Conservation (phyloP, 768 basidiomycete species). For the Auriscalpium vulgare region DNA sequence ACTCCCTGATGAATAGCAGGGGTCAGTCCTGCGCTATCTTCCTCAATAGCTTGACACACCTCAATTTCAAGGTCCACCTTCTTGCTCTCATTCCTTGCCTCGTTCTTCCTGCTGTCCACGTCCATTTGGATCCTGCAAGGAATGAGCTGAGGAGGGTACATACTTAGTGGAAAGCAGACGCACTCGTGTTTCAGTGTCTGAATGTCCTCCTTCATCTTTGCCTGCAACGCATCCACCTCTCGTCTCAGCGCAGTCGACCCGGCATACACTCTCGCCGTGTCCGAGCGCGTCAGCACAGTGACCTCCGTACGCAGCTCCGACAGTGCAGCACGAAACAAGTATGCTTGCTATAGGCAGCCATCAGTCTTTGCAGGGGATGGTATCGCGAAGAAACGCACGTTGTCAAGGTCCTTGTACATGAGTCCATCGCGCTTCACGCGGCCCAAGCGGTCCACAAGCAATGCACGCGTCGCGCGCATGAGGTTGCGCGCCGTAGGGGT, state of each 20-base stretch:
- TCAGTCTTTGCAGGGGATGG: not conserved
- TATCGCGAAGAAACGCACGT: conserved; percentile 40
- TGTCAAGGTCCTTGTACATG: conserved; percentile 72
- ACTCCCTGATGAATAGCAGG: conserved; percentile 42
- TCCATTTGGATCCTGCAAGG: conserved; percentile 86
- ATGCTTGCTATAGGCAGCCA: conserved; percentile 65
- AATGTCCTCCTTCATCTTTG: conserved; percentile 92
- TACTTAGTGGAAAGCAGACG: conserved; percentile 21
- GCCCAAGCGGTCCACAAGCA: conserved; percentile 70
- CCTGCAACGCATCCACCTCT: conserved; percentile 78
- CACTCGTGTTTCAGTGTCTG: conserved; percentile 89
- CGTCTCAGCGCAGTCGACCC: conserved; percentile 69
- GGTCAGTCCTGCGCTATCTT: not conserved
- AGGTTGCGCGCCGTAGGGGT: conserved; percentile 66
- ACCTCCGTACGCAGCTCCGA: conserved; percentile 86
- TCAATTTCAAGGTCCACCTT: conserved; percentile 79
- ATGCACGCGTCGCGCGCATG: conserved; percentile 77
- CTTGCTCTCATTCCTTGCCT: conserved; percentile 78
- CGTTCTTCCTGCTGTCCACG: conserved; percentile 87
- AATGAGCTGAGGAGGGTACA: not conserved
- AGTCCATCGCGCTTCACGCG: conserved; percentile 66
- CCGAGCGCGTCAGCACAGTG: conserved; percentile 74
- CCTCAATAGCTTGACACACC: conserved; percentile 31
- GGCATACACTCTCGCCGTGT: conserved; percentile 74
- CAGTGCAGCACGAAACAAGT: conserved; percentile 88